A percentile compares a stretch with the other conserved stretches of the same genome.
phyloP scores from a whole-genome alignment of 768 basidiomycete genomes.

The Naganishia antarctica region DNA sequence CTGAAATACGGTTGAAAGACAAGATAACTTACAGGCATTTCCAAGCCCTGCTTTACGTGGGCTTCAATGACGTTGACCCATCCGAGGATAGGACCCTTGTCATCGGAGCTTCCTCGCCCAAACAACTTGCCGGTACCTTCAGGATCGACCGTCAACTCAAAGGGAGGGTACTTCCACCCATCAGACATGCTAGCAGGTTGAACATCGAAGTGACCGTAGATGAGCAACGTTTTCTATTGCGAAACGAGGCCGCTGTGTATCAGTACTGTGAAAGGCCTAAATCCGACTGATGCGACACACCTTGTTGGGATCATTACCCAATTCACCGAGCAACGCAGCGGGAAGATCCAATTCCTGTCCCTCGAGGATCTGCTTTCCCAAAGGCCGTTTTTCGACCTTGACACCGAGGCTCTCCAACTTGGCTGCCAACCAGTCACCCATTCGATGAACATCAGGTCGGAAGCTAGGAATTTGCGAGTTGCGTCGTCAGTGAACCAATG shows the following conservation, averaged over 20 bases:
- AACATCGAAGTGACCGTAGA: slow-evolving; percentile 95
- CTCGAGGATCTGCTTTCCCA: slow-evolving; percentile 70
- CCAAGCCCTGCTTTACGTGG: slow-evolving; percentile 61
- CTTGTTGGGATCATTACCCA: slow-evolving; percentile 78
- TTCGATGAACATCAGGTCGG: slow-evolving; percentile 73
- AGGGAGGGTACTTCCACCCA: slow-evolving; percentile 86
- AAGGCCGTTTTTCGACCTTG: slow-evolving; percentile 65
- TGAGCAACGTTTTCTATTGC: slow-evolving; percentile 70
- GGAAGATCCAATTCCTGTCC: slow-evolving; percentile 71
- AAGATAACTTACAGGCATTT: slow-evolving; percentile 59
- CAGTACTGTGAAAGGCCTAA: not conserved
- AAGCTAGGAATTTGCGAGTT: slow-evolving; percentile 44
- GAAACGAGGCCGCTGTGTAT: not conserved
- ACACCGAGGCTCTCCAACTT: slow-evolving; percentile 75
- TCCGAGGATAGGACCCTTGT: slow-evolving; percentile 82
- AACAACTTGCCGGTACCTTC: slow-evolving; percentile 61
- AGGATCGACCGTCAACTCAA: slow-evolving; percentile 59
- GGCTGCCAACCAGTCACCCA: slow-evolving; percentile 74
- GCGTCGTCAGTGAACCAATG: not conserved
- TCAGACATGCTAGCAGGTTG: slow-evolving; percentile 68
- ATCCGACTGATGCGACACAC: slow-evolving; percentile 25
- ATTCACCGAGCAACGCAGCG: slow-evolving; percentile 71
- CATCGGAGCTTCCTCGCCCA: slow-evolving; percentile 82
- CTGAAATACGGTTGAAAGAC: not conserved
- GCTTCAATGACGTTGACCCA: slow-evolving; percentile 89